These are phyloP conservation scores for Lactifluus pinguis DNA, from an alignment of 768 basidiomycete genomes.

Conservation along the genomic window DNA sequence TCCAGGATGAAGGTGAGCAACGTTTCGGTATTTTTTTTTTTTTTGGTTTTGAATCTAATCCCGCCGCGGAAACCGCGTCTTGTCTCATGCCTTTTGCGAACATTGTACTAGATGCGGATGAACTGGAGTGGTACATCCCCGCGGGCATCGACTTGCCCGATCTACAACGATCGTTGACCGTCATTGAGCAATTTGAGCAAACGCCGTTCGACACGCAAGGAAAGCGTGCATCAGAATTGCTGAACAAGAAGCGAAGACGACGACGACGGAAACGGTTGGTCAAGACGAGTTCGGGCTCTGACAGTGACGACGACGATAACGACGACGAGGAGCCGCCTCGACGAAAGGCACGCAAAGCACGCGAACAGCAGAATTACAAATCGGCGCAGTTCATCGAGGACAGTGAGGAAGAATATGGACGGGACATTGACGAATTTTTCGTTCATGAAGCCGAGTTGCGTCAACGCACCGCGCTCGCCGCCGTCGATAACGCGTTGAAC, in stretches of 20 bases:
- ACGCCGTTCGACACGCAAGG: slow-evolving; percentile 75
- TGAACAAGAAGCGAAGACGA: slow-evolving; percentile 47
- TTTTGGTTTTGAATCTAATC: not conserved
- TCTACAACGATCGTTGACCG: slow-evolving; percentile 56
- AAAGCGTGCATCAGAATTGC: slow-evolving; percentile 61
- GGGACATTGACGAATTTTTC: slow-evolving; percentile 75
- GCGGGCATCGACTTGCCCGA: slow-evolving; percentile 56
- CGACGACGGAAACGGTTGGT: slow-evolving; percentile 41
- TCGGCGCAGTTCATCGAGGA: slow-evolving; percentile 89
- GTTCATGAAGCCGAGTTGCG: slow-evolving; percentile 61
- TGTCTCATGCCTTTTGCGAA: slow-evolving; percentile 3
- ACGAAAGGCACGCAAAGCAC: slow-evolving; percentile 42
- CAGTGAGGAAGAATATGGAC: slow-evolving; percentile 71
- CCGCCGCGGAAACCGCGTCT: slow-evolving; percentile 6
- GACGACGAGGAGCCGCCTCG: slow-evolving; percentile 27
- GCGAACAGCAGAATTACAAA: slow-evolving; percentile 71
- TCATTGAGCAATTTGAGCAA: slow-evolving; percentile 78
- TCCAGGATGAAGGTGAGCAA: slow-evolving; percentile 53
- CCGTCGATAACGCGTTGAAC: slow-evolving; percentile 34
- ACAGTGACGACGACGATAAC: slow-evolving; percentile 19
- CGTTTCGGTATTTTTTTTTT: not conserved
- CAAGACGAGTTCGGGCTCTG: slow-evolving; percentile 40
- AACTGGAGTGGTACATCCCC: slow-evolving; percentile 82
- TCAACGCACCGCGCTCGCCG: slow-evolving; percentile 37
- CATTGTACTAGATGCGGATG: slow-evolving; percentile 45